Evolutionary conservation across 305 asterid species (phyloP).

Genomic region (Fraxinus floribunda): DNA sequence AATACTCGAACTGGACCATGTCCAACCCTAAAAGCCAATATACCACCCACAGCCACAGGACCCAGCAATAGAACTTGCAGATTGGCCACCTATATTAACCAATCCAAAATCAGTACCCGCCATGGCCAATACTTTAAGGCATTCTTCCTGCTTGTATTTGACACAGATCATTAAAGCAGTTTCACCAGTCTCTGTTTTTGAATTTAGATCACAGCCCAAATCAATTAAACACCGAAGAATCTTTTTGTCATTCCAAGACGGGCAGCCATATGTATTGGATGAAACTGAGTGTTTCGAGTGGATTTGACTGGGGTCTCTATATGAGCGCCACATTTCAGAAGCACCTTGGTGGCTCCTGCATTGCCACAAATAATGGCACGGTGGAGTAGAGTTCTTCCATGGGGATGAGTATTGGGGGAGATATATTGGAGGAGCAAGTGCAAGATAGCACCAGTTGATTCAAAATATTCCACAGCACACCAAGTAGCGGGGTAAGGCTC

Average conservation of each 20-base stretch:
- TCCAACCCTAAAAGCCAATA: conserved; percentile 33
- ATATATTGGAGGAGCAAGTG: conserved; percentile 52
- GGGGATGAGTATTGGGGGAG: conserved; percentile 40
- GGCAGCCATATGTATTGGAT: conserved; percentile 67
- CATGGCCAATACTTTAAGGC: no score
- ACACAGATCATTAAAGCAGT: conserved; percentile 35
- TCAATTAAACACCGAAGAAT: conserved; percentile 54
- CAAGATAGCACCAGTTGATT: conserved; percentile 65
- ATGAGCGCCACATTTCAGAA: conserved; percentile 49
- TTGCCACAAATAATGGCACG: conserved; percentile 71
- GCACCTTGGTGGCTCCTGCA: conserved; percentile 48
- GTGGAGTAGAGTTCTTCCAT: conserved; percentile 70
- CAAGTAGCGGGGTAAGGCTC: conserved; percentile 62
- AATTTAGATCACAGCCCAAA: conserved; percentile 58
- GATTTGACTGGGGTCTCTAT: conserved; percentile 52
- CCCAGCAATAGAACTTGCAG: no score
- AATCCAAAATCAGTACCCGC: no score
- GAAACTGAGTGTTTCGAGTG: conserved; percentile 42
- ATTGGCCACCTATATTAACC: no score
- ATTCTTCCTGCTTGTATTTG: no score
- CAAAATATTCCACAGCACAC: conserved; percentile 84
- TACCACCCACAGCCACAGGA: no score
- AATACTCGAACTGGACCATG: no score
- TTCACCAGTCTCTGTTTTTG: conserved; percentile 51
- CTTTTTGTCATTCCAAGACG: conserved; percentile 51